Evolutionary conservation across 2,329 filamentous ascomycete genomes (phyloP), one percentile per base, ranked within the genome.

Genomic region (Ophiostoma piceae): DNA sequence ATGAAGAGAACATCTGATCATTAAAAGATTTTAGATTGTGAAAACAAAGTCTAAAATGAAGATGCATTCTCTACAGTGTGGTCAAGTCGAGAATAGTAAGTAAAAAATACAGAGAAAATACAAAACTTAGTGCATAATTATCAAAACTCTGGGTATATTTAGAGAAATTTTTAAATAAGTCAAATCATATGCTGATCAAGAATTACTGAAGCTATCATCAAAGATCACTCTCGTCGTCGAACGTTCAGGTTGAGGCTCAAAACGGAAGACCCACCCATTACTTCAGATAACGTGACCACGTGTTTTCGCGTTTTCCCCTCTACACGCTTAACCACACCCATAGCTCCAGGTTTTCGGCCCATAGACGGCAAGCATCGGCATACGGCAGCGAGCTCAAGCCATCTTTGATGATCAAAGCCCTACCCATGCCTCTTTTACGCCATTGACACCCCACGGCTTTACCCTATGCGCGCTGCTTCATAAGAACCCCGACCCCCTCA

Each of bases 281-380:
- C 35, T 19, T 67, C 22, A 68, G 35, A 71, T 60, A 71, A 64
- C 66, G 70, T 71, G 68, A 71, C 54, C 68, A 68, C 70, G 70
- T 68, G 70, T 71, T 70, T 67, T 62, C 70, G 64, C 43, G 68
- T 51, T 66, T 60, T 69, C 62, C 62, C 32, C 43, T 54, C 64
- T 51, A 37, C 54, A 64, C 60, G 62, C 37, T 54, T 62, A 29
- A 29, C 60, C 16, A 47, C 57, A n/a, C 29, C 43, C 43, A 26
- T 22, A 64, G 62, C 37, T 54, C 62, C 60, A 8, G 37, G 19
- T 26, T 26, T 12, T n/a, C 16, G 26, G 57, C 57, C 57, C 29
- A 37, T 64, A 16, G 32, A 65, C 54, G 47, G 65, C 62, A 37
- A 66, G 6, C 22, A 19, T 14, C 35, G 54, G 2, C 32, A 54